A percentile compares a stretch with the other conserved stretches of the same genome.
These are phyloP conservation scores for Drechslerella coelobrocha DNA, from an alignment of 2,329 filamentous ascomycete genomes.

Conservation along the genomic window DNA sequence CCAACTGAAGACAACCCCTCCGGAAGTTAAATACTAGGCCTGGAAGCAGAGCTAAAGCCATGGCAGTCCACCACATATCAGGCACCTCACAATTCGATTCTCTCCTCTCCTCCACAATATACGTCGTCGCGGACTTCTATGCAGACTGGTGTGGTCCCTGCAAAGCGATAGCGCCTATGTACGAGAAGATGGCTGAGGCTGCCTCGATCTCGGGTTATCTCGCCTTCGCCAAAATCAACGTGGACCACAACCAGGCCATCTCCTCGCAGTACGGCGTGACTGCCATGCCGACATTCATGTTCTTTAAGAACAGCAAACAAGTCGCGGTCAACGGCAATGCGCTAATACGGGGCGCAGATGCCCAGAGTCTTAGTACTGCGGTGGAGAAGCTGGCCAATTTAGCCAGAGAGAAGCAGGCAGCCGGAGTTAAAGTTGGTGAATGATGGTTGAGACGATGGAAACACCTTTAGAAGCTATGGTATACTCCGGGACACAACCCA, in stretches of 20 bases:
- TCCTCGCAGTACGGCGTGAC: conserved; percentile 78
- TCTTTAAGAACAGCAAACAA: conserved; percentile 83
- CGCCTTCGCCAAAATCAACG: conserved; percentile 87
- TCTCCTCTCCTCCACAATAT: conserved; percentile 74
- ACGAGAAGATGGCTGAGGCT: conserved; percentile 70
- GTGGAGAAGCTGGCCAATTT: conserved; percentile 2
- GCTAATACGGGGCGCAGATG: conserved; percentile 7
- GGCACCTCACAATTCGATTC: conserved; percentile 58
- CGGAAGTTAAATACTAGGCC: too few species aligned
- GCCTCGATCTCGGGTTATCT: conserved; percentile 63
- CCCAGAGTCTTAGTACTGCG: not conserved
- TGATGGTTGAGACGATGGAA: too few species aligned
- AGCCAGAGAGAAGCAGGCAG: conserved; percentile 1
- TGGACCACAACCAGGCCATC: conserved; percentile 78
- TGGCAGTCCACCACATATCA: conserved; percentile 10
- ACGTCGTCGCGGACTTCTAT: too few species aligned
- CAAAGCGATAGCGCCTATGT: conserved; percentile 82
- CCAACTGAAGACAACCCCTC: too few species aligned
- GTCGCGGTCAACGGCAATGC: conserved; percentile 69
- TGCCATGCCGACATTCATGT: conserved; percentile 82
- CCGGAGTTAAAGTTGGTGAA: conserved; percentile 1
- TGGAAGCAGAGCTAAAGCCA: too few species aligned
- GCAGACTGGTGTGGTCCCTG: conserved; percentile 93
- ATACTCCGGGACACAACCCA: too few species aligned
- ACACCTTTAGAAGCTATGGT: too few species aligned